Conservation (phyloP, 2,329 filamentous ascomycete species). For the Claviceps spartinae region DNA sequence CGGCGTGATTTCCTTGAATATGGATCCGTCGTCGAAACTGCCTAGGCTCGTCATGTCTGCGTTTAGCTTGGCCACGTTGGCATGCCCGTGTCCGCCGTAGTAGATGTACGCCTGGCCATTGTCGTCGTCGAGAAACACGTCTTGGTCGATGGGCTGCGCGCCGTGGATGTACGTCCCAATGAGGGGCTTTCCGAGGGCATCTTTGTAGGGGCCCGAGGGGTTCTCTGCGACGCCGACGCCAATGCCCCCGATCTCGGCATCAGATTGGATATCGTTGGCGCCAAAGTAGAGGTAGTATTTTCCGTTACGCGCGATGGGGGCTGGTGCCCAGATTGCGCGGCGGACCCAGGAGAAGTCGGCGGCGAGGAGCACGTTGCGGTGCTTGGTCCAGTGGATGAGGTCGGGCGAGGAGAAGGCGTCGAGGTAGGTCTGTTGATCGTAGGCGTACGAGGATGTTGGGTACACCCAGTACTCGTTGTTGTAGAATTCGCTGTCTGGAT, state of each 20-base stretch:
- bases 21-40: conserved; percentile 24
- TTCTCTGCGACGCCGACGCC: conserved; percentile 21
- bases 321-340: conserved; percentile 34
- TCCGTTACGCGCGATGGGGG: conserved; percentile 27
- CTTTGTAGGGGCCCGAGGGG: conserved; percentile 22
- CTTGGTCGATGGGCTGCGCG: conserved; percentile 31
- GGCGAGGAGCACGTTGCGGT: conserved; percentile 26
- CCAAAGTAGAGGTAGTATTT: conserved; percentile 37
- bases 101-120: conserved; percentile 27
- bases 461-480: conserved; percentile 32
- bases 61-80: conserved; percentile 28
- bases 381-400: conserved; percentile 34
- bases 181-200: conserved; percentile 21
- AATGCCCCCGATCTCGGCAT: conserved; percentile 24
- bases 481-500: conserved; percentile 35
- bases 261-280: conserved; percentile 30
- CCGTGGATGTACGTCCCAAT: conserved; percentile 26
- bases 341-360: conserved; percentile 26
- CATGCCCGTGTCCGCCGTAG: conserved; percentile 24
- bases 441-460: conserved; percentile 30
- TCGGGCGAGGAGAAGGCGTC: conserved; percentile 37
- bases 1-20: conserved; percentile 31
- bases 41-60: conserved; percentile 27
- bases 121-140: conserved; percentile 27
- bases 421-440: conserved; percentile 33